Conservation (phyloP, 495 filamentous ascomycete species). For the Chaetomium tenue region DNA sequence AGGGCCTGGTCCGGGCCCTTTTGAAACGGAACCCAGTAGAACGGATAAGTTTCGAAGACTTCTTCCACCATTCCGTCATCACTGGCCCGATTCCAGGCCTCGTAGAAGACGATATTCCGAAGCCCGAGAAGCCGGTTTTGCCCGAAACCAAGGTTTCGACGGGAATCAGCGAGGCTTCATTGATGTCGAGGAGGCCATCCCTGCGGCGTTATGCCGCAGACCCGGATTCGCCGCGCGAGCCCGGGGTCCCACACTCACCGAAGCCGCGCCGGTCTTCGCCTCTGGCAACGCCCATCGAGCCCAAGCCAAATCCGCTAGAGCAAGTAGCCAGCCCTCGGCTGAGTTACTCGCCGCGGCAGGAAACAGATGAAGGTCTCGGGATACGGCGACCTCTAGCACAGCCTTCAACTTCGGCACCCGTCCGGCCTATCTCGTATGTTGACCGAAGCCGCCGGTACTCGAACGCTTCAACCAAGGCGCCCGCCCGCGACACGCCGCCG, state of each 20-base stretch:
- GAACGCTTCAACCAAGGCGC: slow-evolving; percentile 35
- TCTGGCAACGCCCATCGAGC: slow-evolving; percentile 40
- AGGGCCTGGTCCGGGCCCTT: slow-evolving; percentile 73
- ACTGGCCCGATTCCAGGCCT: slow-evolving; percentile 78
- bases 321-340: slow-evolving; percentile 22
- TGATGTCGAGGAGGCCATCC: slow-evolving; percentile 26
- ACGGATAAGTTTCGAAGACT: slow-evolving; percentile 75
- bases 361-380: slow-evolving; percentile 45
- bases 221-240: slow-evolving; percentile 34
- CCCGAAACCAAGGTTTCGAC: slow-evolving; percentile 30
- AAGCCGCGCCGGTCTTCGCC: slow-evolving; percentile 41
- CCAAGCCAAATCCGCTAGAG: slow-evolving; percentile 34
- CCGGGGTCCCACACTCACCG: slow-evolving; percentile 36
- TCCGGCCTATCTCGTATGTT: slow-evolving; percentile 33
- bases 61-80: slow-evolving; percentile 74
- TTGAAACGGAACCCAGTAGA: slow-evolving; percentile 83
- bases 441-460: slow-evolving; percentile 41
- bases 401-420: slow-evolving; percentile 44
- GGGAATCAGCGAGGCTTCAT: slow-evolving; percentile 34
- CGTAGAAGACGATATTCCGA: slow-evolving; percentile 68
- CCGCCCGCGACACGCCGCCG: slow-evolving; percentile 24
- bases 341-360: slow-evolving; percentile 40
- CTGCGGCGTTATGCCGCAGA: slow-evolving; percentile 32
- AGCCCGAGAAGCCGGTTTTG: slow-evolving; percentile 31
- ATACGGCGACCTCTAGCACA: slow-evolving; percentile 42